These are phyloP conservation scores for Exophiala alcalophila DNA, from an alignment of 2,329 filamentous ascomycete genomes.

Conservation along the genomic window DNA sequence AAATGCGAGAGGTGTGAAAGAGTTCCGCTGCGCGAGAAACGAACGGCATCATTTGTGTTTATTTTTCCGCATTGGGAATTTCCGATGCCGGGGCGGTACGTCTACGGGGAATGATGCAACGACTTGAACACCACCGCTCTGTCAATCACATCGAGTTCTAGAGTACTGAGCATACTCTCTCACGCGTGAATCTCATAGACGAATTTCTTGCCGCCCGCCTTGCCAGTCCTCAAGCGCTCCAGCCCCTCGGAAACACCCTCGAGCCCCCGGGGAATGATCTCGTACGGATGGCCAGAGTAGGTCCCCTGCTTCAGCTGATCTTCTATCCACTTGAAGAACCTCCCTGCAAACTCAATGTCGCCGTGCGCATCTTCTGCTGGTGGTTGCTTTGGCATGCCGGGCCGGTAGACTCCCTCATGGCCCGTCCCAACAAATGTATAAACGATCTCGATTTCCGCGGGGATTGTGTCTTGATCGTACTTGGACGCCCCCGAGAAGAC, in stretches of 20 bases:
- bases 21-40: too few species aligned
- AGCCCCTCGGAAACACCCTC: constrained; percentile 10
- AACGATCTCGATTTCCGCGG: constrained; percentile 33
- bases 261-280: constrained; percentile 50
- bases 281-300: constrained; percentile 50
- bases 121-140: background rate
- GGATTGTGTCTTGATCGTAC: constrained; percentile 38
- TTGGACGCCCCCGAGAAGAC: constrained; percentile 44
- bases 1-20: too few species aligned
- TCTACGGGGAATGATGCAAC: background rate
- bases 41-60: too few species aligned
- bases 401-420: constrained; percentile 29
- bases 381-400: constrained; percentile 24
- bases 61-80: background rate
- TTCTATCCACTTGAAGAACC: constrained; percentile 45
- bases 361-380: constrained; percentile 30
- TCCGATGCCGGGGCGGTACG: background rate
- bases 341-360: constrained; percentile 44
- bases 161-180: too few species aligned
- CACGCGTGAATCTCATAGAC: constrained; percentile 7
- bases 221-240: constrained; percentile 3
- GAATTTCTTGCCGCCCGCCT: constrained; percentile 8
- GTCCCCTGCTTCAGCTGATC: constrained; percentile 47
- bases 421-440: constrained; percentile 39
- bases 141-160: too few species aligned